A percentile compares a stretch with the other conserved stretches of the same genome.
phyloP scores from a whole-genome alignment of 1,284 basidiomycete genomes.

The Ceratobasidium sp. region DNA sequence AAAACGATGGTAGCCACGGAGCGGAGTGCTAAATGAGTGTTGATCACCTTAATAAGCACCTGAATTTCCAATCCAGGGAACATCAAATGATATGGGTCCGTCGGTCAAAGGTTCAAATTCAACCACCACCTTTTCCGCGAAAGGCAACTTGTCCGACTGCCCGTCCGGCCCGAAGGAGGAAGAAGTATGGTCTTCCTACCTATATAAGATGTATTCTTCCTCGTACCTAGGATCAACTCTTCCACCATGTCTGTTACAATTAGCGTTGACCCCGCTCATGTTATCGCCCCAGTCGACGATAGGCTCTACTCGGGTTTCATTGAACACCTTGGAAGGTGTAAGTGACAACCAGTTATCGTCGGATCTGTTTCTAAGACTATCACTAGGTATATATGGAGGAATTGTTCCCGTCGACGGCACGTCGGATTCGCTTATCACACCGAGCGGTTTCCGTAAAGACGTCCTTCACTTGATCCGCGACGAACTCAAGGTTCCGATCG shows the following conservation, averaged over 20 bases:
- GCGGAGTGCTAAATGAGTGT: no score
- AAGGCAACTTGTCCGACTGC: no score
- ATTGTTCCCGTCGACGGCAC: conserved; percentile 45
- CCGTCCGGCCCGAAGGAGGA: no score
- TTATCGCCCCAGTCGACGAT: conserved; percentile 35
- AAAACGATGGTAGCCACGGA: no score
- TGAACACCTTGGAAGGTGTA: conserved; percentile 64
- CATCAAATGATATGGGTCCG: no score
- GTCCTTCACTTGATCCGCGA: conserved; percentile 59
- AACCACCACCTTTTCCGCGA: no score
- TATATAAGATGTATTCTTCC: no score
- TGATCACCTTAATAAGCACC: no score
- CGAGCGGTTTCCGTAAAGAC: conserved; percentile 61
- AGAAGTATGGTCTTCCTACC: no score
- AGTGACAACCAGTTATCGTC: conserved; percentile 55
- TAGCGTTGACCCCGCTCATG: conserved; percentile 32
- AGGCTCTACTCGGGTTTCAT: conserved; percentile 66
- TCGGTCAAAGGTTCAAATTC: no score
- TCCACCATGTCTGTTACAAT: conserved; percentile 25
- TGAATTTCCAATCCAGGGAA: no score
- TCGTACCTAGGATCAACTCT: no score
- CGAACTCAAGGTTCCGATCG: conserved; percentile 62
- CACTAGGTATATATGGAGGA: conserved; percentile 47
- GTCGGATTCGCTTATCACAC: conserved; percentile 44
- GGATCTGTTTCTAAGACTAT: conserved; percentile 59